phyloP scores from a whole-genome alignment of 1,284 basidiomycete species.

The Ceratobasidium sp. region DNA sequence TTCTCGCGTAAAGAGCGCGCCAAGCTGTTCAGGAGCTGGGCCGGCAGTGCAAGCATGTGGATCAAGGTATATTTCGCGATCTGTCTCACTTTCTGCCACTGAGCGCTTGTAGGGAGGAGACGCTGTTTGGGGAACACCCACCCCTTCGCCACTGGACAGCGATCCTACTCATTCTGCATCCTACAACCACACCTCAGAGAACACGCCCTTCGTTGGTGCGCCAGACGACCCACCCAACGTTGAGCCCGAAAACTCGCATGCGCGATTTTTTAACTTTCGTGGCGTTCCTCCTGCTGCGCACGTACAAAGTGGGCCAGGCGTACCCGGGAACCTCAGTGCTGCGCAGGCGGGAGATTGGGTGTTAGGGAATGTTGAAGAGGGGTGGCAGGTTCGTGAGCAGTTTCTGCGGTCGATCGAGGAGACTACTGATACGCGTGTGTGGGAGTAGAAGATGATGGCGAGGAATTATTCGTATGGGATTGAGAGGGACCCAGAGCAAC shows the following conservation, averaged over 20 bases:
- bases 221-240: conserved; percentile 81
- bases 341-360: conserved; percentile 84
- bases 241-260: conserved; percentile 73
- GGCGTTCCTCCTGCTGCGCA: conserved; percentile 50
- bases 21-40: conserved; percentile 94
- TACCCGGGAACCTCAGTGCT: conserved; percentile 80
- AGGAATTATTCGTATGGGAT: conserved; percentile 95
- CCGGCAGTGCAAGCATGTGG: conserved; percentile 94
- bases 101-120: conserved; percentile 74
- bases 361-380: conserved; percentile 83
- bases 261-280: conserved; percentile 87
- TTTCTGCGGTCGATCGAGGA: background rate
- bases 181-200: conserved; percentile 16
- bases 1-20: conserved; percentile 93
- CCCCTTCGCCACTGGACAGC: conserved; percentile 54
- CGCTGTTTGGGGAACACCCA: conserved; percentile 86
- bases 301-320: conserved; percentile 52
- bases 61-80: conserved; percentile 71
- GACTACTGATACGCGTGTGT: background rate
- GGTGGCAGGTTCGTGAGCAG: conserved; percentile 75
- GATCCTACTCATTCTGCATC: conserved; percentile 51
- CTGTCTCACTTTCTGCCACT: background rate
- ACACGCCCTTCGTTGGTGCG: conserved; percentile 57
- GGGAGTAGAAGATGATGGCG: conserved; percentile 84
- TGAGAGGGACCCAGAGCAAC: conserved; percentile 77